Conservation (phyloP, 1,284 basidiomycete species). For the Leccinum angustisporum region DNA sequence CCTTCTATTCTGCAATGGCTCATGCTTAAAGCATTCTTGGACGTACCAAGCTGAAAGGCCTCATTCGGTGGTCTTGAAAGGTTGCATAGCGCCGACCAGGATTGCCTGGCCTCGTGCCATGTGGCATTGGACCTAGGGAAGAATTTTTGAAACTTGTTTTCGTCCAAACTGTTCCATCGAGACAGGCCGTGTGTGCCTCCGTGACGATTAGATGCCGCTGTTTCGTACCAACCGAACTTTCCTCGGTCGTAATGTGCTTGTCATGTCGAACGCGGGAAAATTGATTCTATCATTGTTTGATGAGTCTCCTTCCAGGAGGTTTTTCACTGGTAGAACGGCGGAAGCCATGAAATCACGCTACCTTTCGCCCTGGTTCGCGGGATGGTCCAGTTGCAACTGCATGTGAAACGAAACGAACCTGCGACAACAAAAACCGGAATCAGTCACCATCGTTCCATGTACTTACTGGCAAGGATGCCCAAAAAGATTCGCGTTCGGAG, state of each 20-base stretch:
- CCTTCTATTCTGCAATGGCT: not conserved
- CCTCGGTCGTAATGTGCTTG: not conserved
- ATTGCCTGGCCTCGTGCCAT: not conserved
- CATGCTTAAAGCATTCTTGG: too few relatives aligned
- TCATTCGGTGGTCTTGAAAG: not conserved
- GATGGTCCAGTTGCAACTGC: too few relatives aligned
- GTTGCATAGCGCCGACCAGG: not conserved
- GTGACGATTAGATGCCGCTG: not conserved
- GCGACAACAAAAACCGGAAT: too few relatives aligned
- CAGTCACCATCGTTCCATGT: too few relatives aligned
- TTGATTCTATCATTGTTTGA: not conserved
- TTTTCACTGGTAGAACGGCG: not conserved
- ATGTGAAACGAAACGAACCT: too few relatives aligned
- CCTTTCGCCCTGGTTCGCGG: too few relatives aligned
- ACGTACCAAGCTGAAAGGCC: not conserved
- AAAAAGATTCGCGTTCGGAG: too few relatives aligned
- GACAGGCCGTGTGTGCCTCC: too few relatives aligned
- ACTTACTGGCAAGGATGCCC: too few relatives aligned
- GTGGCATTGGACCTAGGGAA: not conserved
- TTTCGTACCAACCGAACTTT: not conserved
- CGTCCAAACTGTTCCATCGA: not conserved
- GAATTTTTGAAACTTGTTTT: not conserved
- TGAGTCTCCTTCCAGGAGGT: not conserved
- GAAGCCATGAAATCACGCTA: too few relatives aligned
- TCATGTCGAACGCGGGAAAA: too few relatives aligned